A percentile compares a stretch with the other conserved stretches of the same genome.
Conservation (phyloP, 768 basidiomycete species). For the Macrolepiota dolichaula region DNA sequence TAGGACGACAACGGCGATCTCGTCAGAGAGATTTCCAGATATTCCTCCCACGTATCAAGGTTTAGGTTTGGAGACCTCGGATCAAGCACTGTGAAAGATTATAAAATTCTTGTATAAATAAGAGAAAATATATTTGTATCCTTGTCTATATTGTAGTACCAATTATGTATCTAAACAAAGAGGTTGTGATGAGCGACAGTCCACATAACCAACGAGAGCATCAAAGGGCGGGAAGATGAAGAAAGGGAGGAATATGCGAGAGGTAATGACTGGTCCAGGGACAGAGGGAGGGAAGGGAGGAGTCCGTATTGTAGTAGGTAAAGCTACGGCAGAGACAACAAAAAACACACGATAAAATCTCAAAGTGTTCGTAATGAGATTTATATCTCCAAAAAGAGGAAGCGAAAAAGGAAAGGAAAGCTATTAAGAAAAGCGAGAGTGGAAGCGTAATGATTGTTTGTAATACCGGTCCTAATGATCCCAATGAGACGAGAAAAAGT, state of each 20-base stretch:
- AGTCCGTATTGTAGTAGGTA: slow-evolving; percentile 4
- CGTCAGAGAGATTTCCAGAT: no score
- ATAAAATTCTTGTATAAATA: neutral
- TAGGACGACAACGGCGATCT: no score
- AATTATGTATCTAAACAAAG: neutral
- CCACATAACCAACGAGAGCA: neutral
- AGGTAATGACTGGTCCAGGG: neutral
- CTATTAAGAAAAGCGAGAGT: slow-evolving; percentile 6
- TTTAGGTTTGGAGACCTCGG: no score
- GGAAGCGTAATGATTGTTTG: slow-evolving; percentile 1
- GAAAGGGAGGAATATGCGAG: neutral
- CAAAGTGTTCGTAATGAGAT: slow-evolving; percentile 5
- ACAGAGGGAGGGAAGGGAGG: no score
- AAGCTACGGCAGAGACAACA: neutral
- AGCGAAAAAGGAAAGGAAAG: neutral
- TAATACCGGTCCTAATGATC: neutral
- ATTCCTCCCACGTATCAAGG: no score
- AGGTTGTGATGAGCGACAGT: neutral
- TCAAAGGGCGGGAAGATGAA: neutral
- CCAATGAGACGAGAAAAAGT: no score
- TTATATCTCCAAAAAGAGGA: slow-evolving; percentile 1
- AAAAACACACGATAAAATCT: neutral
- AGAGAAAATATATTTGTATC: neutral
- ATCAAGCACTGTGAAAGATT: no score
- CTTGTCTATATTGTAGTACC: neutral